Evolutionary conservation across 192 early-diverging fungal species (phyloP).

Genomic region (Entrophospora sp.): DNA sequence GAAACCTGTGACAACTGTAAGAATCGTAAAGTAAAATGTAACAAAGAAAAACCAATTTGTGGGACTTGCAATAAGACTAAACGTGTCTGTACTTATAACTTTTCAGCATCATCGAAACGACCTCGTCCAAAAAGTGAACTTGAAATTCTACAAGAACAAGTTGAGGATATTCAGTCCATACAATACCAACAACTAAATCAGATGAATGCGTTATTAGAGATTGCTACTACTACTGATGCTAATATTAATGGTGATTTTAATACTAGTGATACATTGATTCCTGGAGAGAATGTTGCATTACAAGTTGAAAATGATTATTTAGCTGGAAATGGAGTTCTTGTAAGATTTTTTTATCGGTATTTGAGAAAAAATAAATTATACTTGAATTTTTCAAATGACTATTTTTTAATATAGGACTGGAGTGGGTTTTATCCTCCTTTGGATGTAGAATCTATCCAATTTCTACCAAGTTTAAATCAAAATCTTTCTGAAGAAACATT

Average conservation of each 20-base stretch:
- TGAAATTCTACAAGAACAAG: conserved; percentile 15
- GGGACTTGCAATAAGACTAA: conserved; percentile 15
- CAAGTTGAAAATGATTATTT: neutral
- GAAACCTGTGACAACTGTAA: conserved; percentile 20
- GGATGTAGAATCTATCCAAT: too few species aligned
- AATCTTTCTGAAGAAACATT: conserved; percentile 9
- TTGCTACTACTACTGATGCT: neutral
- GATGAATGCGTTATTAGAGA: conserved; percentile 5
- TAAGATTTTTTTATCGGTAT: neutral
- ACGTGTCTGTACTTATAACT: conserved; percentile 15
- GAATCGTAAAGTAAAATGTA: conserved; percentile 18
- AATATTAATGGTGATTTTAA: neutral
- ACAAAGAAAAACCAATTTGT: conserved; percentile 10
- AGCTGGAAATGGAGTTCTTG: neutral
- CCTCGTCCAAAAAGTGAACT: conserved; percentile 10
- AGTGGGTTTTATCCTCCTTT: neutral
- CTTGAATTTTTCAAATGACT: neutral
- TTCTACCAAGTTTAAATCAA: conserved; percentile 20
- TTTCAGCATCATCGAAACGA: conserved; percentile 15
- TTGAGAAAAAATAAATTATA: neutral
- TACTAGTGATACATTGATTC: neutral
- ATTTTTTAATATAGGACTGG: neutral
- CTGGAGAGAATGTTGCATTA: too few species aligned
- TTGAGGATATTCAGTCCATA: conserved; percentile 7
- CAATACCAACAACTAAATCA: conserved; percentile 5